Base-by-base conservation (phyloP, 78 protist genomes). In the Bodo saltans region DNA sequence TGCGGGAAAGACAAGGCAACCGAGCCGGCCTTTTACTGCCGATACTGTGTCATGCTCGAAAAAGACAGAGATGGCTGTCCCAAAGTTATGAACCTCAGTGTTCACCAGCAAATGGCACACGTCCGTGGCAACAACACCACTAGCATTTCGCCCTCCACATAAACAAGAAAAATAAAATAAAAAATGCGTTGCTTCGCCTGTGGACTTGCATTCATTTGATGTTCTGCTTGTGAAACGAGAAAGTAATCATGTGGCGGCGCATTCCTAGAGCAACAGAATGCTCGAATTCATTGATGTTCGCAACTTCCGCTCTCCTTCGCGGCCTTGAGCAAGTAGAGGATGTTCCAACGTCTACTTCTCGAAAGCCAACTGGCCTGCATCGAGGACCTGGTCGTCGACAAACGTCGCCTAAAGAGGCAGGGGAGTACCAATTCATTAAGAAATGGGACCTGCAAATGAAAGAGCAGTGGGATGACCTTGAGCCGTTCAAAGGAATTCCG, bases 31-130 rank as follows among this genome's bases (percentile, higher is more conserved):
- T 96, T 91, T 78, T 96, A 94, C 83, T 96, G 98, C 83, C 88
- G 87, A 23, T 95, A 93, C 52, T 96, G 98, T 83, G 88, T 91
- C 0, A 53, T 90, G n/a, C 90, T 88, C 47, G 98, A 94, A 69
- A 94, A 96, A 68, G 98, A 96, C 91, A 68, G 97, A 34, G 97
- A 95, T 41, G 98, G 98, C 0, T 96, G 98, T 83, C 98, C 98
- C 12, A 93, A 91, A 67, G 92, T 96, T 79, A 90, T 94, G 41
- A 96, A 96, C 68, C 30, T 95, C 0, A n/a, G n/a, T n/a, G n/a
- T n/a, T n/a, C n/a, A n/a, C n/a, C n/a, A n/a, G n/a, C n/a, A n/a
- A n/a, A n/a, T n/a, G n/a, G n/a, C n/a, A n/a, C n/a, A n/a, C n/a
- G n/a, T n/a, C n/a, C n/a, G n/a, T n/a, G n/a, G n/a, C n/a, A n/a